These are phyloP conservation scores for Boletus bicolor DNA, from an alignment of 768 basidiomycete genomes.

Conservation along the genomic window DNA sequence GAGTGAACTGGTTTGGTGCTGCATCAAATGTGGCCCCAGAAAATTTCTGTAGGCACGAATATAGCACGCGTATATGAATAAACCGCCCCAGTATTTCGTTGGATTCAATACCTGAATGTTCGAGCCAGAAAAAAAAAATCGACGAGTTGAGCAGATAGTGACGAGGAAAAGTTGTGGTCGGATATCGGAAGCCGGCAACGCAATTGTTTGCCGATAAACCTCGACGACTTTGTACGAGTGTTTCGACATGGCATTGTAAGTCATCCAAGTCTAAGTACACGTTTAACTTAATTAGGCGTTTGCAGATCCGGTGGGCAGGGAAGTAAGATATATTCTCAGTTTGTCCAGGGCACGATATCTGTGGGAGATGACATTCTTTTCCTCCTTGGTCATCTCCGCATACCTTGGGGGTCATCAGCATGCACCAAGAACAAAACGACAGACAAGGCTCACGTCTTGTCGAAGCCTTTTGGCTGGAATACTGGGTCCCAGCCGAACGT, in stretches of 20 bases:
- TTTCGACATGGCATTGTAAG: not conserved
- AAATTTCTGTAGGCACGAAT: not conserved
- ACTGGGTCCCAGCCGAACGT: conserved; percentile 91
- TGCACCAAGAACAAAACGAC: not conserved
- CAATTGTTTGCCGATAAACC: conserved; percentile 5
- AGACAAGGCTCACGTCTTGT: conserved; percentile 61
- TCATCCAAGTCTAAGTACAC: not conserved
- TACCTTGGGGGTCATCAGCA: conserved; percentile 38
- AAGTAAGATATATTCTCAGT: conserved; percentile 42
- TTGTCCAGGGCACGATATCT: conserved; percentile 62
- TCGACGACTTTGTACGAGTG: too few relatives aligned
- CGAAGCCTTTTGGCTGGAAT: conserved; percentile 74
- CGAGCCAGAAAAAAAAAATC: not conserved
- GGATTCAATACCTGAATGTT: not conserved
- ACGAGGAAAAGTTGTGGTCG: conserved; percentile 10
- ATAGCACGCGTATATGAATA: not conserved
- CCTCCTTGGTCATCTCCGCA: conserved; percentile 61
- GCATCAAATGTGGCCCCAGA: not conserved
- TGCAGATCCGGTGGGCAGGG: not conserved
- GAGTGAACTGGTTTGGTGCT: not conserved
- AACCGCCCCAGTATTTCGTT: not conserved
- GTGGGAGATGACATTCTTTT: conserved; percentile 67
- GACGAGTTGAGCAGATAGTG: not conserved
- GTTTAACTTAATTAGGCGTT: not conserved
- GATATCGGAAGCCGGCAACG: conserved; percentile 18